Base-by-base conservation (phyloP, 495 filamentous ascomycete species). In the Collariella sp. region DNA sequence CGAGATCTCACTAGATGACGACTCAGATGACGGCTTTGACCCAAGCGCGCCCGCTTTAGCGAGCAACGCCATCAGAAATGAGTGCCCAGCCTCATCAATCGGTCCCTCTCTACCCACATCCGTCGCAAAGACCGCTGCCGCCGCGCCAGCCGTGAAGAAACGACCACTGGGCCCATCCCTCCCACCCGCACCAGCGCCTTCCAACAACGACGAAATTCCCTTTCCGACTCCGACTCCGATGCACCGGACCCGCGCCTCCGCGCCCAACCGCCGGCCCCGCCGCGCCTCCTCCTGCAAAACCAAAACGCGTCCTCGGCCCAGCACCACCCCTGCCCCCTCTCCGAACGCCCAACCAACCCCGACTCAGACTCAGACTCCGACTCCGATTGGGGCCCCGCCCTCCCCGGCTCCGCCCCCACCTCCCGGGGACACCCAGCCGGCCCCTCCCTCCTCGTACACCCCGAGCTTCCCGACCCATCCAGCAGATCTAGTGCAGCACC, bases 381-480 rank as follows among this genome's bases (percentile, higher is more conserved):
- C 43, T 56, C 55, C 6, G 60, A 77, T 57, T 91, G 88, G 64
- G 93, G 91, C 0, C 91, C 91, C n/a, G 78, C 85, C 22, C 77
- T 90, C 22, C 88, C 91, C 16, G 76, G 83, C 36, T 64, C 69
- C 2, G 46, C 59, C 19, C 40, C 55, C 33, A 13, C 47, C 64
- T 51, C 58, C 66, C 51, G 26, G 59, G 46, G 54, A 47, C n/a
- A 59, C 52, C 56, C 60, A 54, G 64, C 46, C 42, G 61, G 43
- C 36, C 56, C 57, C 15, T 36, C 60, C 45, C 33, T 29, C 58
- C 23, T 54, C 60, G 23, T 45, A 57, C 52, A 39, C 61, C 18
- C 47, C 61, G 15, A n/a, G n/a, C 49, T 65, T 0, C 11, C 67
- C 64, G 58, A 63, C 41, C 54, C 63, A 31, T 31, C 26, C 26